A percentile compares a stretch with the other conserved stretches of the same genome.
Evolutionary conservation across 2,329 filamentous ascomycete genomes (phyloP).

Genomic region (Scleromitrula shiraiana): DNA sequence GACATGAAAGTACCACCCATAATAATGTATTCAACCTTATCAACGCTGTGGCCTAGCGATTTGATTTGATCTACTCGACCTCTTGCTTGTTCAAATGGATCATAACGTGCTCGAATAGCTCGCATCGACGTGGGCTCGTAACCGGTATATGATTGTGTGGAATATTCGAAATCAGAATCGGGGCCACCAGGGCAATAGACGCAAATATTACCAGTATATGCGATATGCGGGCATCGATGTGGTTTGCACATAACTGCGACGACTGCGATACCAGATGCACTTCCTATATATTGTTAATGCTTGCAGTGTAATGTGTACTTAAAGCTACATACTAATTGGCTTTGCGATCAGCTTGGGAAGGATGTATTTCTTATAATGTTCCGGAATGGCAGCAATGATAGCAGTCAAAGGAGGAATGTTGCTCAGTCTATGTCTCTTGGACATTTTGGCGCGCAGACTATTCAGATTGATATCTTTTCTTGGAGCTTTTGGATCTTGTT

Average conservation of each 20-base stretch:
- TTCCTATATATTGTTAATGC: slow-evolving; percentile 45
- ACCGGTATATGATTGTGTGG: slow-evolving; percentile 95
- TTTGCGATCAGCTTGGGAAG: slow-evolving; percentile 94
- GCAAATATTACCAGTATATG: slow-evolving; percentile 97
- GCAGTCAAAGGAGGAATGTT: slow-evolving; percentile 87
- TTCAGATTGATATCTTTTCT: slow-evolving; percentile 92
- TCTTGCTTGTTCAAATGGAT: slow-evolving; percentile 94
- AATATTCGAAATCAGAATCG: slow-evolving; percentile 98
- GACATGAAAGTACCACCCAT: slow-evolving; percentile 99
- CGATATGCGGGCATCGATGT: slow-evolving; percentile 93
- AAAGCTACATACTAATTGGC: slow-evolving; percentile 64
- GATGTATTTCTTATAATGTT: slow-evolving; percentile 99
- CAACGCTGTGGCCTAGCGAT: slow-evolving; percentile 88
- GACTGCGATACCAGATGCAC: slow-evolving; percentile 93
- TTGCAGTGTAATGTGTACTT: neutral
- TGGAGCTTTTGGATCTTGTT: slow-evolving; percentile 62
- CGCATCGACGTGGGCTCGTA: slow-evolving; percentile 99
- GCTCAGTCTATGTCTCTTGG: slow-evolving; percentile 86
- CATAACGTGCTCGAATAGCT: slow-evolving; percentile 91
- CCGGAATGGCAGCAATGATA: slow-evolving; percentile 97
- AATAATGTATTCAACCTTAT: slow-evolving; percentile 99
- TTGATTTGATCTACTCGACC: slow-evolving; percentile 96
- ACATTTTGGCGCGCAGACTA: slow-evolving; percentile 71
- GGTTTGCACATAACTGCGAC: slow-evolving; percentile 99
- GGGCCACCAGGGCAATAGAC: slow-evolving; percentile 97